Conservation (phyloP, 345 rosid species). For the Laguncularia racemosa region DNA sequence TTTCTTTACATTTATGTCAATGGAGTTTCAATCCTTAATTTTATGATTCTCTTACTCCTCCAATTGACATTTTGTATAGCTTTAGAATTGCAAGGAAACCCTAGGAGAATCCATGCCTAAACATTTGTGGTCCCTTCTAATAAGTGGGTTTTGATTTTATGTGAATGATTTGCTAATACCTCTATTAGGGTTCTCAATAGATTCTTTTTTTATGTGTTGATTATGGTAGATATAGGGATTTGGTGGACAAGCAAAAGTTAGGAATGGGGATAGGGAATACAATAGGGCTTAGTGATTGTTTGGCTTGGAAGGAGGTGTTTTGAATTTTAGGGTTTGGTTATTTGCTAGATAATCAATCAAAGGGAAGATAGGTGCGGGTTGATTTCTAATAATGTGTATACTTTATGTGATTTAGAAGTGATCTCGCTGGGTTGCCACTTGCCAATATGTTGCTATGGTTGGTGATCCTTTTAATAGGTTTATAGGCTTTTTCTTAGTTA, state of each 20-base stretch:
- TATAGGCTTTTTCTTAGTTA: conserved; percentile 97
- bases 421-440: conserved; percentile 99
- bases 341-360: conserved; percentile 16
- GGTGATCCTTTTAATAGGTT: conserved; percentile 84
- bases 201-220: too few relatives aligned
- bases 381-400: conserved; percentile 94
- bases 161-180: too few relatives aligned
- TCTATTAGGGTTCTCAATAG: too few relatives aligned
- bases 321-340: conserved; percentile 7
- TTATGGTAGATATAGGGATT: too few relatives aligned
- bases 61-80: conserved; percentile 2
- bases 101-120: not conserved
- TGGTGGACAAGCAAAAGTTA: conserved; percentile 14
- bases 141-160: too few relatives aligned
- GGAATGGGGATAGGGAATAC: conserved; percentile 30
- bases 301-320: conserved; percentile 6
- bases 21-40: conserved; percentile 8
- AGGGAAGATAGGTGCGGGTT: conserved; percentile 44
- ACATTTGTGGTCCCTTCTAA: too few relatives aligned
- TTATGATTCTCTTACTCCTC: conserved; percentile 8
- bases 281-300: conserved; percentile 10
- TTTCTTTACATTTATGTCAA: conserved; percentile 2
- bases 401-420: conserved; percentile 98
- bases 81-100: not conserved
- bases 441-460: conserved; percentile 99